Evolutionary conservation across 192 early-diverging fungal species (phyloP), one percentile per base, ranked within the genome.

Genomic region (Backusella psychrophila): DNA sequence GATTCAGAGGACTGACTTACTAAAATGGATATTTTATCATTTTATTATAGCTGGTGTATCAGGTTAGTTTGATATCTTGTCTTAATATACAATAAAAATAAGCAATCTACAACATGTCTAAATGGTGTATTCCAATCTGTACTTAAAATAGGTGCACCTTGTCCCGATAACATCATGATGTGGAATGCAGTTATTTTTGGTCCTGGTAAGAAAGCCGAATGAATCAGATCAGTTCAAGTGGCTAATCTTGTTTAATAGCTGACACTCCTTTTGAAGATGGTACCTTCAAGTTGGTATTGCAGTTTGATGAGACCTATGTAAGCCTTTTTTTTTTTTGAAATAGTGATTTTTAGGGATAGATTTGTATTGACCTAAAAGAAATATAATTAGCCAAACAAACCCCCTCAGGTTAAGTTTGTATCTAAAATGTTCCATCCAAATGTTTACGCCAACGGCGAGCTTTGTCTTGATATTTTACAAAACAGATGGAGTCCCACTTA

Each of bases 111-210:
- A 38, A 31, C 39, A 44, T 44, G 4, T 44, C 42, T 44, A 44
- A 44, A 44, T 44, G 42, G 38, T 2, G 0, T 39, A 39, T 39
- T 39, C 38, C 38, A 39, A 39, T 44, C 42, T 44, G 42, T 44
- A 19, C 15, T 44, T 26, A 38, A 91, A 95, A 91, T 91, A 12
- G 98, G 97, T 21, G 93, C 96, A 0, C 98, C 98, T 15, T 95
- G 94, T 80, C 88, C 94, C 1, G 97, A 99, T 88, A 99, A 99
- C 81, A 98, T 99, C 74, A 93, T 98, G 88, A 73, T 95, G 53
- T 98, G 98, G 98, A 98, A 99, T 80, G 98, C 97, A 15, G 97
- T 99, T n/a, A 99, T 99, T 81, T 99, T 99, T 85, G 98, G 94
- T 17, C 93, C 93, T 42, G 89, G 88, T 87, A 83, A 82, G 79